Evolutionary conservation across 305 asterid species (phyloP), one percentile per base, ranked within the genome.

Genomic region (Petunia hybrid): DNA sequence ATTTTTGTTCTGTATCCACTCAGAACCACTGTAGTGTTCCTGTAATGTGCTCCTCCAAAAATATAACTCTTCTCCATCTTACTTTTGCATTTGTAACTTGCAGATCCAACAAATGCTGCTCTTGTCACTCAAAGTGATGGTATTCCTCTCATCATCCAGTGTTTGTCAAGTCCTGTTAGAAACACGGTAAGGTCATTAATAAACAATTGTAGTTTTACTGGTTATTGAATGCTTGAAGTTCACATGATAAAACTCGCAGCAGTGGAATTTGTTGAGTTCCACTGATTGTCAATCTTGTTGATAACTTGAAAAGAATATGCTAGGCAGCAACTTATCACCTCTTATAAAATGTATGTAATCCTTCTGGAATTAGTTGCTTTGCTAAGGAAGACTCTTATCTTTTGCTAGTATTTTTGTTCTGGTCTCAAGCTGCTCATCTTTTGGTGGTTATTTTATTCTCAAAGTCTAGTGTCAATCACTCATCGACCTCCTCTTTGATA

Each of bases 131-230:
- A 91, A 77, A 88, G 88, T 67, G 97, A 82, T 75, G 99, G 99
- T 61, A 85, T 94, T 82, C 97, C 99, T 80, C 97, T 91, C 45
- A 83, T 94, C 85, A 87, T 92, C 84, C 95, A 91, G 61, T 94
- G 99, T 85, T 87, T 95, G 83, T 95, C 99, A 16, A 95, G 98
- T 80, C 97, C 95, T 61, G 99, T 95, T 85, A 89, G 89, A 86
- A 94, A 89, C 90, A 95, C 96, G 89, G 98, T 95, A 92, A 88
- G 65, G 61, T 40, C 14, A 51, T 73, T 10, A 13, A 69, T 57
- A 70, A 45, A 46, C 77, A 31, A 7, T 70, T 10, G 5, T 70
- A 60, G 60, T 70, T 3, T 70, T 70, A 16, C 10, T 70, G 77
- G 9, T 22, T 35, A 71, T 31, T 48, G 78, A 48, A 13, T 48